Evolutionary conservation across 1,284 basidiomycete species (phyloP), one percentile per base, ranked within the genome.

Genomic region (Trichosporon faecale): DNA sequence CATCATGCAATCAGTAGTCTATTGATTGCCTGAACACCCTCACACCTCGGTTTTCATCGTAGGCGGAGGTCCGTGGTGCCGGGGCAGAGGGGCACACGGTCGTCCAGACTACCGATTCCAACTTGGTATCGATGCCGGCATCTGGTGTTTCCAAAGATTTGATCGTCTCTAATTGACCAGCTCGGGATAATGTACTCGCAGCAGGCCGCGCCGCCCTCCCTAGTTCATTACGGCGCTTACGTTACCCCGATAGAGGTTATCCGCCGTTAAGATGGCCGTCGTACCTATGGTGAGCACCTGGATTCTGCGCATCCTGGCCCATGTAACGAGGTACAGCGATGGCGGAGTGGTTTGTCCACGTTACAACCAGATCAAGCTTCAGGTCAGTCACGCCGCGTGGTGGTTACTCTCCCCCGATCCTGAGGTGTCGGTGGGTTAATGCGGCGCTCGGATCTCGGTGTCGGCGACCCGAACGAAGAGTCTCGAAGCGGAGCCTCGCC

Each of bases 91-190:
- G n/a, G 23, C 8, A 9, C n/a, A 6, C n/a, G 2, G 57, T 61
- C 7, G 29, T 31, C 57, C 29, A 31, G 57, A 33, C 57, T 31
- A 61, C 57, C 57, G 57, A 61, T 61, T 61, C 57, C 57, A n/a
- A 61, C 57, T 33, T 61, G 57, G 27, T 33, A 29, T 29, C 57
- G 14, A 61, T 61, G 29, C 27, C 57, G 57, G 57, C 57, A 61
- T 31, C 57, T 8, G 12, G 27, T 23, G 57, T 61, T 61, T 33
- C 57, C 57, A 61, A n/a, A 31, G 16, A 31, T 61, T 31, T 52
- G 49, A 52, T 52, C 49, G 49, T 21, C 25, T 12, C 49, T 52
- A 52, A 52, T 52, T 52, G 40, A 6, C 40, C 49, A 52, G 49
- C 21, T 3, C n/a, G 49, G n/a, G 2, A 21, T 25, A 21, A 25